A percentile compares a stretch with the other conserved stretches of the same genome.
These are phyloP conservation scores for Senna siamea DNA, from an alignment of 306 rosid species.

Conservation along the genomic window DNA sequence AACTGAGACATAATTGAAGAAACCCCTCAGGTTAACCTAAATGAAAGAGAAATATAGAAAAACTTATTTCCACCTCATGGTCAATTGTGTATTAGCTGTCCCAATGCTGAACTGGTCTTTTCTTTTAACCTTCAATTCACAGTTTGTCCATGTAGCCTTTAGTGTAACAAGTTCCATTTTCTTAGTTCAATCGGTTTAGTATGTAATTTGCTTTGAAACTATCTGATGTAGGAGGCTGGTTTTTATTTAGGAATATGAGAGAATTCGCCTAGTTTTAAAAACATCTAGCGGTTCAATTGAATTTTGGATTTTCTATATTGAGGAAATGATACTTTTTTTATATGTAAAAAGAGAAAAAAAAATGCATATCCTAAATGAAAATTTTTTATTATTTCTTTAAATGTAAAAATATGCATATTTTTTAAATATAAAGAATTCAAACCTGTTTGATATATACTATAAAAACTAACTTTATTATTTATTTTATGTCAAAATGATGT, in stretches of 20 bases:
- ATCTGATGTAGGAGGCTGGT: not conserved
- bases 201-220: not conserved
- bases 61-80: not conserved
- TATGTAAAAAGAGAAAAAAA: too few species aligned
- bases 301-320: too few species aligned
- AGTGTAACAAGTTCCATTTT: not conserved
- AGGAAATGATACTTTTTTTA: too few species aligned
- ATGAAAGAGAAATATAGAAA: not conserved
- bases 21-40: not conserved
- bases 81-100: not conserved
- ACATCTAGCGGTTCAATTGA: too few species aligned
- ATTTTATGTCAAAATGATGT: too few species aligned
- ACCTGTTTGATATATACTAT: too few species aligned
- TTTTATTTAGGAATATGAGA: not conserved
- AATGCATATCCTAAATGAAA: too few species aligned
- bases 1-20: slow-evolving; percentile 5
- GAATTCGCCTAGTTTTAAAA: too few species aligned
- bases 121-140: not conserved
- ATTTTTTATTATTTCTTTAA: too few species aligned
- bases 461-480: too few species aligned
- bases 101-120: not conserved
- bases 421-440: too few species aligned
- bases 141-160: not conserved
- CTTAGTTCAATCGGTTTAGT: not conserved
- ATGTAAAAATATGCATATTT: too few species aligned